These are phyloP conservation scores for Colletotrichum orbiculare DNA, from an alignment of 2,329 filamentous ascomycete species.

Conservation along the genomic window DNA sequence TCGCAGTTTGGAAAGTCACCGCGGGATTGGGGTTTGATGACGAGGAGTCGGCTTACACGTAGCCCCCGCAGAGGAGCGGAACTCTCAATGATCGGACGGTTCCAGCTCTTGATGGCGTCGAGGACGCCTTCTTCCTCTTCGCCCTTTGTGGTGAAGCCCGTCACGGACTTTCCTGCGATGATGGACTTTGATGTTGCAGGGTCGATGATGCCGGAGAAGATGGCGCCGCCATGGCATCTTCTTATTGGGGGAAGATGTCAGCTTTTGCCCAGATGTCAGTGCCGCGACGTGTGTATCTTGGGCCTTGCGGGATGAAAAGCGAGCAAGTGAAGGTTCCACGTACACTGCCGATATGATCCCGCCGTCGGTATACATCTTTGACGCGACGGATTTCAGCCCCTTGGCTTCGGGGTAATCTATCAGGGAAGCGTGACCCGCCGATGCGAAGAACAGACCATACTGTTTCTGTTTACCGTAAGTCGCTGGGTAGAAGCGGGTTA, in stretches of 20 bases:
- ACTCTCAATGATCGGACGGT: constrained; percentile 47
- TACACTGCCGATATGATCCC: constrained; percentile 54
- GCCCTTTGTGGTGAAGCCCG: constrained; percentile 53
- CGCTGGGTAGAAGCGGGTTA: neutral
- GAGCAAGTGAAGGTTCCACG: neutral
- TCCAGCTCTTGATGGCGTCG: constrained; percentile 46
- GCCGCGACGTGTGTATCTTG: too few relatives aligned
- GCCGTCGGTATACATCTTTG: constrained; percentile 51
- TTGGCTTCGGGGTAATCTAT: constrained; percentile 58
- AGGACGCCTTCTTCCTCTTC: constrained; percentile 48
- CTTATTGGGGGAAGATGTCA: neutral
- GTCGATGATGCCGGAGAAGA: constrained; percentile 49
- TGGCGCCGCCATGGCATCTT: constrained; percentile 50
- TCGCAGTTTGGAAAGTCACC: too few relatives aligned
- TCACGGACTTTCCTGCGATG: constrained; percentile 50
- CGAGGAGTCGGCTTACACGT: constrained; percentile 41
- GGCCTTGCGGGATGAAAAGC: too few relatives aligned
- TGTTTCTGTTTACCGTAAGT: neutral
- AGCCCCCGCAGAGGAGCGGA: constrained; percentile 44
- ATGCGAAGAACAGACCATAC: constrained; percentile 54
- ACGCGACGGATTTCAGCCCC: constrained; percentile 53
- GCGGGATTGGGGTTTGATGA: too few relatives aligned
- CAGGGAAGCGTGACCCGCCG: constrained; percentile 56
- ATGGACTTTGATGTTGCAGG: constrained; percentile 46
- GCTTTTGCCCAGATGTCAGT: too few relatives aligned